Base-by-base conservation (phyloP, 2,329 filamentous ascomycete genomes). In the Apiospora arundinis region DNA sequence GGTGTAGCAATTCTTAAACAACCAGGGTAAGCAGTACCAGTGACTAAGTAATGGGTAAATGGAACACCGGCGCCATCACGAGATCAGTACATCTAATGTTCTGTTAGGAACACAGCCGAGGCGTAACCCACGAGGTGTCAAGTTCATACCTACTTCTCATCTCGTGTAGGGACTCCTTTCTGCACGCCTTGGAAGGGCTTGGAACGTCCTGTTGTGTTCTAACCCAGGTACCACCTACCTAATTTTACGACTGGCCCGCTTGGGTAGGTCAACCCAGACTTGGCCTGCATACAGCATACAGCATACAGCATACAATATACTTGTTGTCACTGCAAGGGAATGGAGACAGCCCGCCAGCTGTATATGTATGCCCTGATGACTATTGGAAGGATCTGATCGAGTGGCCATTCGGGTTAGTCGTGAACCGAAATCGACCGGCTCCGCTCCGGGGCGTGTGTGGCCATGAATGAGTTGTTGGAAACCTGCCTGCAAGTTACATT, bases 271-370 rank as follows among this genome's bases (percentile, higher is more conserved):
- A 37, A 40, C 8, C 56, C 28, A 63, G 28, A 9, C 56, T 63
- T 63, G 56, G 56, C 56, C 32, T 40, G 32, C 56, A 63, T 63
- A 63, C 32, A 16, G 42, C 42, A 45, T 42, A 42, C 40, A 42
- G 52, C 52, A 60, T 63, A 63, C 32, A 16, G 42, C 42, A 45
- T 42, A 42, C 40, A 42, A 28, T 28, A 60, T 63, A n/a, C 56
- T 63, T 40, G 56, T 63, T 63, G 56, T 63, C 56, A 63, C 56
- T 63, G 56, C 56, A 63, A 63, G 56, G 56, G 56, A 21, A 63
- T 63, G 56, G 56, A 40, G 56, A 63, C 52, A 16, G 16, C 37
- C 9, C 32, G 21, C 28, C 32, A 63, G 56, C 56, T 37, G 56
- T 37, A 37, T 63, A 40, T 63, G 28, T 40, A 63, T n/a, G 28